Conservation (phyloP, 2,329 filamentous ascomycete genomes). For the Biscogniauxia sp. region DNA sequence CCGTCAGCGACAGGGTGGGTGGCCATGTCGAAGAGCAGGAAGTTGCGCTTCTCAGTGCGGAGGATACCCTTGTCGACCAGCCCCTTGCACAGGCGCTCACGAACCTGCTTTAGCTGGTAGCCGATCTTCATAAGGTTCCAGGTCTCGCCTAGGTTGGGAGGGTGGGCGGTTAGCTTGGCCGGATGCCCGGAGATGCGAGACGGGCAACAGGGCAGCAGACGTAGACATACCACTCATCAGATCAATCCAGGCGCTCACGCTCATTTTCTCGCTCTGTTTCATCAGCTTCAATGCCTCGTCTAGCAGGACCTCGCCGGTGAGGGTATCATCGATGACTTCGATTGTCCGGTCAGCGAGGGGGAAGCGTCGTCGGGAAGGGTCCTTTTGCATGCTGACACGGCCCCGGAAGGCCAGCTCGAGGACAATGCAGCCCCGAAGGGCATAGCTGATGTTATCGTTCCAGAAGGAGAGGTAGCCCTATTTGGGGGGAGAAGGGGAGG, state of each 20-base stretch:
- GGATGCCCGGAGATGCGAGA: constrained; percentile 6
- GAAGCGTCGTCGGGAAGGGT: constrained; percentile 86
- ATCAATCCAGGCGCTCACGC: constrained; percentile 98
- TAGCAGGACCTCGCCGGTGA: constrained; percentile 94
- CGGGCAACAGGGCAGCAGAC: background rate
- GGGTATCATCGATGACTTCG: constrained; percentile 93
- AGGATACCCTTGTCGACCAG: constrained; percentile 98
- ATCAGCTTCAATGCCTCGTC: constrained; percentile 99
- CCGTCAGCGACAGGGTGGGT: constrained; percentile 96
- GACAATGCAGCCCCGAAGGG: constrained; percentile 94
- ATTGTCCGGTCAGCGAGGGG: constrained; percentile 90
- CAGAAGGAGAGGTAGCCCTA: constrained; percentile 98
- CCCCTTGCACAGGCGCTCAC: constrained; percentile 93
- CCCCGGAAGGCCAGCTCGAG: constrained; percentile 95
- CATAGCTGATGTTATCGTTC: constrained; percentile 99
- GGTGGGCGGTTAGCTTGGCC: constrained; percentile 7
- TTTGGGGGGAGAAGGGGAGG: constrained; percentile 6
- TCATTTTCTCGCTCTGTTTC: constrained; percentile 99
- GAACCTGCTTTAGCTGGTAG: constrained; percentile 98
- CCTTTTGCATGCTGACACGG: constrained; percentile 97
- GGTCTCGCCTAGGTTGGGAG: constrained; percentile 71
- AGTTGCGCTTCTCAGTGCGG: constrained; percentile 98
- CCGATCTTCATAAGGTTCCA: constrained; percentile 99
- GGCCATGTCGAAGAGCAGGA: constrained; percentile 99
- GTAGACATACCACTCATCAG: constrained; percentile 82